Percentiles rank a stretch among this genome's conserved stretches.
phyloP scores from a whole-genome alignment of 108 stramenopile species.

The Skeletonema tropicum region DNA sequence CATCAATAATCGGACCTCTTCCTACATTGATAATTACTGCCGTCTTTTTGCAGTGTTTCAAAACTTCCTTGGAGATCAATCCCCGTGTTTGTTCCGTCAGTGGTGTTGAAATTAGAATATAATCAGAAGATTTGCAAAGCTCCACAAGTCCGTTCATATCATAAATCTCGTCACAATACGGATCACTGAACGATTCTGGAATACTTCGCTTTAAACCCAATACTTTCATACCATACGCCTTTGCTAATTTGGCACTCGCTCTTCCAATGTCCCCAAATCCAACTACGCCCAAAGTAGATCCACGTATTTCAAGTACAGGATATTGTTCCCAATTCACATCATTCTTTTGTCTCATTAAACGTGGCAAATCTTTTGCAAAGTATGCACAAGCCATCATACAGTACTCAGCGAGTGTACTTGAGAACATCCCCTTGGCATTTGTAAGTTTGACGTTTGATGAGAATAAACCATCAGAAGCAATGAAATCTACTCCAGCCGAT shows the following conservation, averaged over 20 bases:
- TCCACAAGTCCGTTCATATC: conserved; percentile 53
- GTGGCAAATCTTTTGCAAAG: conserved; percentile 93
- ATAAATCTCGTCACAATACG: conserved; percentile 65
- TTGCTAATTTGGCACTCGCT: conserved; percentile 77
- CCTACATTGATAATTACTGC: conserved; percentile 91
- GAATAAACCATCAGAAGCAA: conserved; percentile 55
- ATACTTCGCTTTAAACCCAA: conserved; percentile 75
- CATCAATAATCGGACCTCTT: conserved; percentile 89
- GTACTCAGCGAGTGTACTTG: conserved; percentile 90
- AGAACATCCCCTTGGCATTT: conserved; percentile 91
- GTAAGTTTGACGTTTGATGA: conserved; percentile 62
- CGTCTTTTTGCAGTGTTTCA: conserved; percentile 67
- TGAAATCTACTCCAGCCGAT: conserved; percentile 82
- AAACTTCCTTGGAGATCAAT: conserved; percentile 60
- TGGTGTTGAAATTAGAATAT: conserved; percentile 80
- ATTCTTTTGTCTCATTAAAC: conserved; percentile 75
- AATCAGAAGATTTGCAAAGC: conserved; percentile 73
- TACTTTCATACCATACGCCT: conserved; percentile 85
- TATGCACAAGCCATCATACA: conserved; percentile 85
- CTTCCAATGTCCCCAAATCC: conserved; percentile 94
- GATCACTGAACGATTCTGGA: conserved; percentile 49
- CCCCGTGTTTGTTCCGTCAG: conserved; percentile 73
- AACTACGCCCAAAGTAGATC: conserved; percentile 83
- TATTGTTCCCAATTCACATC: conserved; percentile 74
- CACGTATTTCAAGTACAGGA: conserved; percentile 69